Base-by-base conservation (phyloP, 2,329 filamentous ascomycete species). In the Epichloe elymi region DNA sequence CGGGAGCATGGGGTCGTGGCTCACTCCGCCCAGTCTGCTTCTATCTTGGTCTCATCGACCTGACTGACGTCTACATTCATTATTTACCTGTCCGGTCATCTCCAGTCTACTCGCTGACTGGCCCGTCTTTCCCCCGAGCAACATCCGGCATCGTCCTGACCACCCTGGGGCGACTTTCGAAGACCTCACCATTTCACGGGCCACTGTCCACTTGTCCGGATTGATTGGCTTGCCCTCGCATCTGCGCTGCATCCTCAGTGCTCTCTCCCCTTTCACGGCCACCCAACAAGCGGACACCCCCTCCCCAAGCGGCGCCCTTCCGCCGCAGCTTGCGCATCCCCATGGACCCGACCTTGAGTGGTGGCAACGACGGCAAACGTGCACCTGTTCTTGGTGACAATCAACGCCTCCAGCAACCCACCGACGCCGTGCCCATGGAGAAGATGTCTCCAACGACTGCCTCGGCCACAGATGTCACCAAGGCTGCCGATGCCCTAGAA, bases 401-500 rank as follows among this genome's bases (percentile, higher is more conserved):
- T 51, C 59, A 62, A 33, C 60, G 58, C 45, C 60, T 67, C 51
- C 58, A 63, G 35, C 66, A 68, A 54, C 62, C 64, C 50, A 61
- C 55, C 48, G 68, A 68, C 56, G 65, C 67, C 51, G 65, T 70
- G 35, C 61, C 63, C 46, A 67, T 69, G 66, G 60, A 64, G 53
- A 62, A 55, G 50, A 65, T 70, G 48, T 53, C 59, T 48, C 60
- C 65, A 47, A 48, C 57, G 36, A 39, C 50, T 14, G 42, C 51
- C 19, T 15, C 37, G 14, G 38, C 47, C 17, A 50, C 57, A 33
- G 55, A 58, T 46, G 49, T 56, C 45, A 49, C 49, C 39, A 50
- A 53, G 42, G 53, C 52, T 50, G 54, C 55, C 50, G 48, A 54
- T 52, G 58, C 57, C 48, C 36, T 57, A 50, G 42, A 55, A 46